Evolutionary conservation across 179 eudicot genomes (phyloP), one percentile per base, ranked within the genome.

Genomic region (Patellifolia procumbens): DNA sequence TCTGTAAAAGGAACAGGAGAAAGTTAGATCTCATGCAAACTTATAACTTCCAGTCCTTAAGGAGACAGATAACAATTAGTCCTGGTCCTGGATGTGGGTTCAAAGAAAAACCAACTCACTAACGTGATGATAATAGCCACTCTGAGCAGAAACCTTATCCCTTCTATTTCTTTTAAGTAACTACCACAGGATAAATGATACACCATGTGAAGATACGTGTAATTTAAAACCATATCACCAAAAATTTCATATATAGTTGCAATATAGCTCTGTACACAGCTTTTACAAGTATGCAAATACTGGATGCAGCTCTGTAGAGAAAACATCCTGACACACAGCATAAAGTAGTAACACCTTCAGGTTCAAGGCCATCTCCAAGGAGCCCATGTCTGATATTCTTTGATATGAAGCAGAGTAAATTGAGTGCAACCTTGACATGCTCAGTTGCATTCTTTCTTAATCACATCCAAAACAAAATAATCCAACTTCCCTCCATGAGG

Each of bases 251-350:
- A n/a, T 32, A 61, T 2, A 13, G 35, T 61, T 29, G 19, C 37
- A 15, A 37, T 31, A 61, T 22, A 61, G 31, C 29, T n/a, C 42
- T 66, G 39, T 15, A 42, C 43, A 39, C 52, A n/a, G 42, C 15
- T n/a, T 8, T 22, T 66, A 22, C 67, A 90, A 88, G 53, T 85
- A 88, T 55, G 96, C 93, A 2, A 88, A 87, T 39, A 5, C 8
- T 39, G 43, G 43, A 39, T 39, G 43, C 43, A 39, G 43, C 58
- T 1, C 20, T 63, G 68, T 16, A 35, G 3, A 20, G 43, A 17
- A 35, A 31, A 39, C 32, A 63, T 63, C 24, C 82, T 89, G 65
- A 87, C 64, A 74, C 48, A 60, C 34, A 39, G 74, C 53, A 45
- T 34, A 16, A 68, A 16, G 34, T 68, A 26, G 34, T 22, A 42